A percentile compares a stretch with the other conserved stretches of the same genome.
Conservation (phyloP, 208 protist species). For the Wallacemonas sp. region DNA sequence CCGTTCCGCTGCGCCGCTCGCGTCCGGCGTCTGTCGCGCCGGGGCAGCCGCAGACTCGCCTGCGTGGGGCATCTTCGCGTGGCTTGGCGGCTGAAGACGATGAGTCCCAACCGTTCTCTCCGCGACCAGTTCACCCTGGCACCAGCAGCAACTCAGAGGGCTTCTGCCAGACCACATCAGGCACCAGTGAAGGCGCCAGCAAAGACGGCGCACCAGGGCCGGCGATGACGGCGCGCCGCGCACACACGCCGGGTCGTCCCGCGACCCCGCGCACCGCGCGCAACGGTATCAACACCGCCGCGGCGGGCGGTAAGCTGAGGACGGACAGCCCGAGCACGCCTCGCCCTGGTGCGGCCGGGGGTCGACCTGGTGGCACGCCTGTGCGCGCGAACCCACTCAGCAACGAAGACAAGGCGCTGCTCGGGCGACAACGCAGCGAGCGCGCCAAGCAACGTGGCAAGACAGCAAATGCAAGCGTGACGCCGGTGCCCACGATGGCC, state of each 20-base stretch:
- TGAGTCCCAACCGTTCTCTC: neutral
- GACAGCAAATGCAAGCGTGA: neutral
- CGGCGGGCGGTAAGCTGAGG: neutral
- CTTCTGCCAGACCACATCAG: neutral
- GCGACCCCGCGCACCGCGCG: neutral
- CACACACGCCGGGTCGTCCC: constrained; percentile 3
- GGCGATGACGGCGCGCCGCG: neutral
- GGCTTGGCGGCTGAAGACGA: neutral
- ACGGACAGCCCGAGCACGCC: neutral
- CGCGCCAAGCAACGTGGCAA: constrained; percentile 13
- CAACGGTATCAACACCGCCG: neutral
- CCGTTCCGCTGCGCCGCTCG: neutral
- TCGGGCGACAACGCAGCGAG: constrained; percentile 16
- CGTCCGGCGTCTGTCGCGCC: neutral
- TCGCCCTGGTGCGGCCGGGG: neutral
- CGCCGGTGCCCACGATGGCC: neutral
- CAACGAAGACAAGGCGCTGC: constrained; percentile 30
- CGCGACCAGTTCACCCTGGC: neutral
- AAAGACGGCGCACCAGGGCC: neutral
- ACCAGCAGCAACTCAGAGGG: neutral
- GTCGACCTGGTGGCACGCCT: neutral
- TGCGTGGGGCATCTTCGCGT: neutral
- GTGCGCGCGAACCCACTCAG: constrained; percentile 12
- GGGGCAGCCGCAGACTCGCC: neutral
- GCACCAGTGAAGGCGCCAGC: neutral